These are phyloP conservation scores for Hypoxylon fuscum DNA, from an alignment of 495 filamentous ascomycete genomes.

Conservation along the genomic window DNA sequence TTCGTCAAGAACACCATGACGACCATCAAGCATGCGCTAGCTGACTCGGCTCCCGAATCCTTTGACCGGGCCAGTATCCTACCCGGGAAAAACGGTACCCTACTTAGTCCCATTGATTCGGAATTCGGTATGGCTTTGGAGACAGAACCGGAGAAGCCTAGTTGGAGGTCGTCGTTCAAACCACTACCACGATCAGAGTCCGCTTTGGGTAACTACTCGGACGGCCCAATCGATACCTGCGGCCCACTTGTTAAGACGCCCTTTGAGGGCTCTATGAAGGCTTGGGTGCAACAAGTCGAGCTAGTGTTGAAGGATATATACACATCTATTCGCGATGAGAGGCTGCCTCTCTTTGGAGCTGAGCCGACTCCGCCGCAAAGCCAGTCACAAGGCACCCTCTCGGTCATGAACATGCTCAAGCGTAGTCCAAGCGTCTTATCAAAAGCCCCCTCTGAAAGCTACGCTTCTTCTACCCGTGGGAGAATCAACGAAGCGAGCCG, in stretches of 20 bases:
- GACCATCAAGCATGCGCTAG: constrained; percentile 79
- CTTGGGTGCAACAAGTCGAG: constrained; percentile 92
- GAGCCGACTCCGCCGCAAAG: constrained; percentile 55
- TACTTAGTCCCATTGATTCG: constrained; percentile 41
- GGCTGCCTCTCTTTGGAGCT: constrained; percentile 81
- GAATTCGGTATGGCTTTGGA: constrained; percentile 50
- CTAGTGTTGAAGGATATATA: constrained; percentile 92
- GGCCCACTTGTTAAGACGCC: constrained; percentile 80
- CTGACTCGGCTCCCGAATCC: constrained; percentile 72
- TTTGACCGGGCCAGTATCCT: constrained; percentile 65
- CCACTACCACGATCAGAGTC: constrained; percentile 57
- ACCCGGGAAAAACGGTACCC: constrained; percentile 44
- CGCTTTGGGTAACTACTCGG: constrained; percentile 47
- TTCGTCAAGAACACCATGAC: constrained; percentile 98
- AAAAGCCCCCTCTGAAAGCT: constrained; percentile 83
- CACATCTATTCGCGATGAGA: constrained; percentile 83
- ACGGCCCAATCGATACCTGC: constrained; percentile 52
- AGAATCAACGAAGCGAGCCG: constrained; percentile 71
- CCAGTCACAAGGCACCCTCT: constrained; percentile 55
- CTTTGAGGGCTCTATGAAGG: constrained; percentile 77
- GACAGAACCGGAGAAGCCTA: constrained; percentile 54
- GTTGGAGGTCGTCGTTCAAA: constrained; percentile 57
- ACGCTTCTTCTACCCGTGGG: constrained; percentile 72
- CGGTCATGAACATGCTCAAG: constrained; percentile 75
- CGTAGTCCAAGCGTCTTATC: constrained; percentile 89